These are phyloP conservation scores for Leucosporidium creatinivorum DNA, from an alignment of 768 basidiomycete genomes.

Conservation along the genomic window DNA sequence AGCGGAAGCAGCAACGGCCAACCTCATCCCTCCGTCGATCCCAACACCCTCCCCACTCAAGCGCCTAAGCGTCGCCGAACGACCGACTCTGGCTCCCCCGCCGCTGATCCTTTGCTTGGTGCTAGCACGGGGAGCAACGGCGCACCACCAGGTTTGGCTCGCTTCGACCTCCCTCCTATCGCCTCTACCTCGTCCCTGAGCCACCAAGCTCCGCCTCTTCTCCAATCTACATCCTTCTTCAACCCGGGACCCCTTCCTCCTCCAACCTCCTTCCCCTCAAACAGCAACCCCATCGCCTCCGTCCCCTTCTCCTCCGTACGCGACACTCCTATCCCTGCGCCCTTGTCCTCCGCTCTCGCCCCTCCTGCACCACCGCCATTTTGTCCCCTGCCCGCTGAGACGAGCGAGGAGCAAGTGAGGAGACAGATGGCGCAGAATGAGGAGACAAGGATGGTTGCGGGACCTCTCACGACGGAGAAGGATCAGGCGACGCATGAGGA, in stretches of 20 bases:
- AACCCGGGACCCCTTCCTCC: too few species aligned
- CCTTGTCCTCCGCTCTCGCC: neutral
- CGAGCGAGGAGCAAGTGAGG: neutral
- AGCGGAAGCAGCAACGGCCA: too few species aligned
- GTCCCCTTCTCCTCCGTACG: neutral
- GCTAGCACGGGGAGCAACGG: neutral
- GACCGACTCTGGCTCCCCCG: neutral
- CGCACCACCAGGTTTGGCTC: neutral
- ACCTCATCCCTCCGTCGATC: neutral
- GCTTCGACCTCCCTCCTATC: neutral
- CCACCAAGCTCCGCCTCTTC: neutral
- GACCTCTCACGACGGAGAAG: neutral
- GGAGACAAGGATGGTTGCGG: neutral
- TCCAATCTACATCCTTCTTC: neutral
- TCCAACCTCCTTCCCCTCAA: neutral
- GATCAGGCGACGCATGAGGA: neutral
- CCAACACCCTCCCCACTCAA: neutral
- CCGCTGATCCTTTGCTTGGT: neutral
- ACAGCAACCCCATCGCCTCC: neutral
- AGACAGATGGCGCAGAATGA: neutral
- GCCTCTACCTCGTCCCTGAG: neutral
- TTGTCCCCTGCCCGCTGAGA: neutral
- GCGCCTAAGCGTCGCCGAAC: neutral
- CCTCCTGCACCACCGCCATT: neutral
- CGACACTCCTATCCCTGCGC: neutral